Base-by-base conservation (phyloP, 2,329 filamentous ascomycete species). In the Hypoxylon sp. region DNA sequence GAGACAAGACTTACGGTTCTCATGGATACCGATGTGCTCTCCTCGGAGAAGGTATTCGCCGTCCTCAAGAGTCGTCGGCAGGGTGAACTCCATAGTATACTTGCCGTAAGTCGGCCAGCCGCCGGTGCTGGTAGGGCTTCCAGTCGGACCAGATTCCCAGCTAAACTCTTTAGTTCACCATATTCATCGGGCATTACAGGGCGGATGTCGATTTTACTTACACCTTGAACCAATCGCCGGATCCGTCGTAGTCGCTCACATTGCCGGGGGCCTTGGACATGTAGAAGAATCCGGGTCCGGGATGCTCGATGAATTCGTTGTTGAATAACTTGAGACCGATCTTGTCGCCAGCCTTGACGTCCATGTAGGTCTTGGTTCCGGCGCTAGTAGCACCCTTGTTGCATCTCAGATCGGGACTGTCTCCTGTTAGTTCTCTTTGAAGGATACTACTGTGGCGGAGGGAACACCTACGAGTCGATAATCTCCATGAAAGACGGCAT, bases 281-380 rank as follows among this genome's bases (percentile, higher is more conserved):
- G 74, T 83, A 83, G 67, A 82, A 74, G 67, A 79, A 79, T 14
- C 80, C 78, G 0, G 81, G 80, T 10, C 81, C 81, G 5, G 81
- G 81, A 71, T 83, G 81, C 77, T 83, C 79, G 73, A 87, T 81
- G 74, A 82, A 74, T 70, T 83, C 80, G 74, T 82, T 81, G 80
- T 84, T 77, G 79, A 84, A 79, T 71, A 87, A 71, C 81, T 85
- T 79, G 80, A 86, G 77, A 72, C 82, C 78, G 75, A 87, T 74
- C 75, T 84, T 81, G 76, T 83, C 80, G 45, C 84, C 85, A 3
- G 84, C 80, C 61, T 82, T 82, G 65, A 85, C 84, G 36, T 65
- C 62, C 1, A 77, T 75, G 71, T 84, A 79, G 5, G 82, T 80
- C 73, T 81, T 78, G 17, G 81, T 82, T 25, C 75, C 74, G 13